Evolutionary conservation across 129 eudicot species (phyloP).

Genomic region (Artemisia tridentata): DNA sequence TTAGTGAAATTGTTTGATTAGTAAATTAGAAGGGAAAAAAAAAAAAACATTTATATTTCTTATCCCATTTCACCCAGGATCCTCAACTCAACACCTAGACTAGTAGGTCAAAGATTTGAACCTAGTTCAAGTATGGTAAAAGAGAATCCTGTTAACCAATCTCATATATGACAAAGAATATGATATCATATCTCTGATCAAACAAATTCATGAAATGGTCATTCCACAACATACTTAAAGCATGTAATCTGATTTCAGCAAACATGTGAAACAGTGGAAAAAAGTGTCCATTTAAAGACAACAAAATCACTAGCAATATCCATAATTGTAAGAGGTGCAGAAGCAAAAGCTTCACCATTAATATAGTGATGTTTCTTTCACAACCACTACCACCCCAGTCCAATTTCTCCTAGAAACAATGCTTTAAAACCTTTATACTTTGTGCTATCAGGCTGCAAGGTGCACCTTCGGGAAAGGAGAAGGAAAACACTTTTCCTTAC

Average conservation of each 20-base stretch:
- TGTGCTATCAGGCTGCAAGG: too few relatives aligned
- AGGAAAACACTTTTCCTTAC: too few relatives aligned
- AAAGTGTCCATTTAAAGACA: constrained; percentile 26
- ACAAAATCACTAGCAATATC: constrained; percentile 27
- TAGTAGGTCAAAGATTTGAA: too few relatives aligned
- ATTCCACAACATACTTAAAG: not conserved
- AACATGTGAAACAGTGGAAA: constrained; percentile 19
- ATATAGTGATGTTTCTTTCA: constrained; percentile 20
- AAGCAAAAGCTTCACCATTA: constrained; percentile 19
- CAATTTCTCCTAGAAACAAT: not conserved
- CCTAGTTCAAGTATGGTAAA: too few relatives aligned
- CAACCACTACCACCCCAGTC: not conserved
- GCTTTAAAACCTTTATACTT: constrained; percentile 10
- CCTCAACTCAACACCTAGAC: too few relatives aligned
- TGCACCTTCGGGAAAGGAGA: too few relatives aligned
- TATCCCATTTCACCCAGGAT: too few relatives aligned
- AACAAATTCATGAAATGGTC: constrained; percentile 1
- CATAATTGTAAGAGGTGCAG: constrained; percentile 22
- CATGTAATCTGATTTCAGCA: not conserved
- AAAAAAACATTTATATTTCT: too few relatives aligned
- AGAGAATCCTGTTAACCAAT: too few relatives aligned
- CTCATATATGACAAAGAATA: not conserved
- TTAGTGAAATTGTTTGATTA: too few relatives aligned
- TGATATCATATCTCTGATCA: not conserved
- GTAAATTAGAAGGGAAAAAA: too few relatives aligned